Base-by-base conservation (phyloP, 805 yeast genomes). In the Kockiozyma suomiensis region DNA sequence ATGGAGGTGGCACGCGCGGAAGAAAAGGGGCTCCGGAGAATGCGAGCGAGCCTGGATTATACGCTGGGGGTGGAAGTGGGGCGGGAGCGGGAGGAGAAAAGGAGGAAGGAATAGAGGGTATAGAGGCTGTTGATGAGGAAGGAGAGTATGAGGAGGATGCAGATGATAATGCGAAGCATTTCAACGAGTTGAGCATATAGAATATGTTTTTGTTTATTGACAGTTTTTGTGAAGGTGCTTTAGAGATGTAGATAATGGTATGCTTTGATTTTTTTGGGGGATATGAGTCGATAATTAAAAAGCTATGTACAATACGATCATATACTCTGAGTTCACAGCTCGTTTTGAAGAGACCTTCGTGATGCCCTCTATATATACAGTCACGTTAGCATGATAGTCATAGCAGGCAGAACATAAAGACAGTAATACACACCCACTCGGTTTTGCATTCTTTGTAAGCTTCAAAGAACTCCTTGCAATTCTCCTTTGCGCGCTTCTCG, bases 401-500 rank as follows among this genome's bases (percentile, higher is more conserved):
- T 49, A 32, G 25, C n/a, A n/a, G n/a, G n/a, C n/a, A n/a, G 23
- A 12, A 30, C n/a, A 25, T 17, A 30, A 1, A 25, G 35, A 35
- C 3, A 37, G 10, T 17, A 26, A 32, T 13, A 54, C 62, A 10
- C 45, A 81, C 74, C 92, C 92, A 88, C 62, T 81, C 88, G 69
- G 85, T 85, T 71, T 88, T 87, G 75, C 99, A 93, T 70, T 93
- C 99, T 61, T 93, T 79, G 72, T 93, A 93, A 0, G 97, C 97
- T 68, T 86, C 90, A 72, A 93, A 94, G 70, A 89, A 93, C 60
- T 88, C 96, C 72, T 75, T 83, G 77, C 86, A 90, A 75, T 74
- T 80, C 54, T 78, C 84, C 70, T 70, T 84, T 25, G 61, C 61
- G 4, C 35, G 35, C 41, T 61, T 61, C 77, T 79, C 82, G 78